Percentiles rank a stretch among this genome's conserved stretches.
These are phyloP conservation scores for Beauveria australis DNA, from an alignment of 2,329 filamentous ascomycete species.

Conservation along the genomic window DNA sequence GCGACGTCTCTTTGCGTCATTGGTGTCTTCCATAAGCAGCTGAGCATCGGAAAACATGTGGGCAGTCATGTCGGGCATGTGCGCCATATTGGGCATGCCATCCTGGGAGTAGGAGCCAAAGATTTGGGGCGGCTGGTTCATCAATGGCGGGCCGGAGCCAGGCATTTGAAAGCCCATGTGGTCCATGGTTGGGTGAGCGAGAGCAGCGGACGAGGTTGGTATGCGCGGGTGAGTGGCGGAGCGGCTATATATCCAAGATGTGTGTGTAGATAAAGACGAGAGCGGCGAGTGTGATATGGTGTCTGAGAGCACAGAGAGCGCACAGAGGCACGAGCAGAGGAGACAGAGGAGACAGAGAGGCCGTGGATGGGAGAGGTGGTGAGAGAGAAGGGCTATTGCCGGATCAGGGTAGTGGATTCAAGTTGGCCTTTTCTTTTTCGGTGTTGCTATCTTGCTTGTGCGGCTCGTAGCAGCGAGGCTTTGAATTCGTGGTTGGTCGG, in stretches of 20 bases:
- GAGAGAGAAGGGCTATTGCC: too few species aligned
- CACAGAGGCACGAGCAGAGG: too few species aligned
- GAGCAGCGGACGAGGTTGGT: background rate
- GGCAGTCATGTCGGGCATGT: slow-evolving; percentile 49
- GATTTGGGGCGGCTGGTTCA: slow-evolving; percentile 61
- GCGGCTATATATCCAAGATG: background rate
- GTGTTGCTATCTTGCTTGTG: too few species aligned
- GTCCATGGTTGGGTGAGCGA: slow-evolving; percentile 31
- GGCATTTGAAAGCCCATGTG: slow-evolving; percentile 53
- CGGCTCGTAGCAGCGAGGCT: background rate
- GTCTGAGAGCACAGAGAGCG: background rate
- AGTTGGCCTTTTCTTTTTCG: too few species aligned
- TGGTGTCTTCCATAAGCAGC: slow-evolving; percentile 54
- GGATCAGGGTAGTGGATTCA: too few species aligned
- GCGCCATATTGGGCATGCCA: slow-evolving; percentile 44
- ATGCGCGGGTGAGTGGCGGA: background rate
- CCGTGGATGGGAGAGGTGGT: too few species aligned
- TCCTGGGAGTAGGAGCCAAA: slow-evolving; percentile 57
- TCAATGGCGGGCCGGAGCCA: slow-evolving; percentile 43
- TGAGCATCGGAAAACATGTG: slow-evolving; percentile 53
- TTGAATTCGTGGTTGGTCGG: background rate
- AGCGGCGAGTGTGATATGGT: background rate
- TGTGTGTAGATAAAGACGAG: background rate
- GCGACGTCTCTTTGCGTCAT: slow-evolving; percentile 79
- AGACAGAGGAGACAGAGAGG: too few species aligned